Conservation (phyloP, 129 eudicot genomes). For the Helichrysum umbraculigerum region DNA sequence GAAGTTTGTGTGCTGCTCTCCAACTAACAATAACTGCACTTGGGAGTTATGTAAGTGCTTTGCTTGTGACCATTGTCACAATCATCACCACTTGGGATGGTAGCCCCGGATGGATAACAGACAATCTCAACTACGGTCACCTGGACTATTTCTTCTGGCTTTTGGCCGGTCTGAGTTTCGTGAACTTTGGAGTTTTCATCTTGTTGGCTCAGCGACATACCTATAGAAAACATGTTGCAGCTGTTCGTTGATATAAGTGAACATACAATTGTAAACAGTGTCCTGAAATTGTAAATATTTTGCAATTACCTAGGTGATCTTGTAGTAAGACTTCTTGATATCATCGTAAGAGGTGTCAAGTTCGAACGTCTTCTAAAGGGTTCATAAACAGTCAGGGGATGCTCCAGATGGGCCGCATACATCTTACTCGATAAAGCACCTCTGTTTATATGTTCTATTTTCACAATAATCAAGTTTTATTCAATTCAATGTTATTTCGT, state of each 20-base stretch:
- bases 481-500: neutral
- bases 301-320: neutral
- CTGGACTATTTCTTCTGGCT: conserved; percentile 37
- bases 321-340: too few species aligned
- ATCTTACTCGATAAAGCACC: too few species aligned
- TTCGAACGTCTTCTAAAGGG: too few species aligned
- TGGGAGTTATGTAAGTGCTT: conserved; percentile 28
- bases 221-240: conserved; percentile 1
- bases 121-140: conserved; percentile 38
- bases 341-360: too few species aligned
- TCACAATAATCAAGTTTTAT: neutral
- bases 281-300: neutral
- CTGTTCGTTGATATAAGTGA: neutral
- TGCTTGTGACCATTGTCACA: conserved; percentile 33
- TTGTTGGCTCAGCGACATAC: conserved; percentile 31
- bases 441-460: too few species aligned
- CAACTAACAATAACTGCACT: conserved; percentile 28
- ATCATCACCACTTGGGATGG: conserved; percentile 26
- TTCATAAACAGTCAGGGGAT: too few species aligned
- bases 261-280: neutral
- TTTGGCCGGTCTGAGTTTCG: conserved; percentile 26
- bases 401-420: too few species aligned
- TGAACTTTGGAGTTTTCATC: conserved; percentile 26
- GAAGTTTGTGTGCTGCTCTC: conserved; percentile 37
- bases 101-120: conserved; percentile 37